Percentiles rank a stretch among this genome's conserved stretches.
Conservation (phyloP, 2,329 filamentous ascomycete species). For the Ceratocystis cacaofunesta region DNA sequence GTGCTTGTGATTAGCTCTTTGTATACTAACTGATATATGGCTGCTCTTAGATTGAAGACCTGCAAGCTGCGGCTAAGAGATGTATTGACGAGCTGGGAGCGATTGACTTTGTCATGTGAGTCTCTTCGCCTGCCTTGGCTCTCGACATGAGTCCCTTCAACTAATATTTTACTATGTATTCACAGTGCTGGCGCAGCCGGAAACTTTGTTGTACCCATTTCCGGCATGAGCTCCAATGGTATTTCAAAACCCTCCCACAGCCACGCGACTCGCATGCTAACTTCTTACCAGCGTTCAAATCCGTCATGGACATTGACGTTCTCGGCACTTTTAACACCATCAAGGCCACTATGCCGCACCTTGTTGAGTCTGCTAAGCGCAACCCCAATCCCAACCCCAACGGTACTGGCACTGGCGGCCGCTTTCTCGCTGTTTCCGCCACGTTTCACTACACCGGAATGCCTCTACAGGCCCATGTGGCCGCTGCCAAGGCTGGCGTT, state of each 20-base stretch:
- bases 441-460: conserved; percentile 82
- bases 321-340: conserved; percentile 88
- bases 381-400: conserved; percentile 42
- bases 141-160: neutral
- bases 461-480: conserved; percentile 77
- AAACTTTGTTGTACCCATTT: conserved; percentile 82
- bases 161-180: neutral
- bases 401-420: conserved; percentile 56
- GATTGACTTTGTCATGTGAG: conserved; percentile 85
- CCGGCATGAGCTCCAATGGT: conserved; percentile 59
- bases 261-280: neutral
- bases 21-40: neutral
- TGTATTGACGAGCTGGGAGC: conserved; percentile 71
- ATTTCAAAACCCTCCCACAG: neutral
- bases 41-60: conserved; percentile 36
- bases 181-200: conserved; percentile 81
- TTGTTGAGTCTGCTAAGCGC: conserved; percentile 52
- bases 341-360: conserved; percentile 75
- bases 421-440: conserved; percentile 80
- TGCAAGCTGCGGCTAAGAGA: conserved; percentile 60
- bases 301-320: conserved; percentile 92
- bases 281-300: conserved; percentile 53
- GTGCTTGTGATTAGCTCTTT: neutral
- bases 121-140: conserved; percentile 3
- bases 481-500: conserved; percentile 79